Conservation (phyloP, 352 stramenopile genomes). For the Phytophthora rubi region DNA sequence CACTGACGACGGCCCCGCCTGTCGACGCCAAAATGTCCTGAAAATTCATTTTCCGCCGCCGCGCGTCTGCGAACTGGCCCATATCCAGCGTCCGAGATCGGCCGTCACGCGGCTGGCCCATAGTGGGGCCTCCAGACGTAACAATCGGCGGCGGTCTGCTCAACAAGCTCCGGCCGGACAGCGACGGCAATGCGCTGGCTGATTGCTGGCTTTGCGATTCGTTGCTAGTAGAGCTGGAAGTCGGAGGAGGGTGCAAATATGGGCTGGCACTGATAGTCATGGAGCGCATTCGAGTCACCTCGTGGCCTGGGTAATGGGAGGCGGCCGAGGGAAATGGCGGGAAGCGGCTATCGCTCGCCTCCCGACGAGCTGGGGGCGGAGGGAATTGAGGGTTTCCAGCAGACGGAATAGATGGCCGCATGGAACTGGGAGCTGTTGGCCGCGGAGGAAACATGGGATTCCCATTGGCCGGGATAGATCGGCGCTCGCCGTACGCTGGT, state of each 20-base stretch:
- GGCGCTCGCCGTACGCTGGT: constrained; percentile 54
- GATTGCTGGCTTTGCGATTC: constrained; percentile 30
- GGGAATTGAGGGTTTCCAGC: constrained; percentile 64
- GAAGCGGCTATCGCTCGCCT: constrained; percentile 44
- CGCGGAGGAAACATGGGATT: constrained; percentile 80
- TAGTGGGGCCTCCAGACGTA: constrained; percentile 46
- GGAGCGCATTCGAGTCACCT: constrained; percentile 57
- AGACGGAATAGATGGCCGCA: constrained; percentile 60
- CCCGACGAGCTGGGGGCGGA: constrained; percentile 55
- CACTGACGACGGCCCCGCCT: constrained; percentile 16
- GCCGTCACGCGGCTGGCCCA: constrained; percentile 78
- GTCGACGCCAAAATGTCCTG: constrained; percentile 85
- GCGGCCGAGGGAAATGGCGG: constrained; percentile 20
- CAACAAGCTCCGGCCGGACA: constrained; percentile 60
- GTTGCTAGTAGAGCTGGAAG: constrained; percentile 17
- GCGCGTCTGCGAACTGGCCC: constrained; percentile 78
- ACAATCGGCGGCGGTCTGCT: constrained; percentile 34
- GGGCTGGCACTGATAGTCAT: constrained; percentile 67
- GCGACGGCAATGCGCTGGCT: constrained; percentile 53
- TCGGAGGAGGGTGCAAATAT: constrained; percentile 40
- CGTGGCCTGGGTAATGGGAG: constrained; percentile 34
- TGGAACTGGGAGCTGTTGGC: constrained; percentile 29
- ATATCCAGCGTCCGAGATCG: constrained; percentile 88
- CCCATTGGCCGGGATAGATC: constrained; percentile 67
- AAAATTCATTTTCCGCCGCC: constrained; percentile 89